These are phyloP conservation scores for Pichia inconspicua DNA, from an alignment of 1,139 yeast species.

Conservation along the genomic window DNA sequence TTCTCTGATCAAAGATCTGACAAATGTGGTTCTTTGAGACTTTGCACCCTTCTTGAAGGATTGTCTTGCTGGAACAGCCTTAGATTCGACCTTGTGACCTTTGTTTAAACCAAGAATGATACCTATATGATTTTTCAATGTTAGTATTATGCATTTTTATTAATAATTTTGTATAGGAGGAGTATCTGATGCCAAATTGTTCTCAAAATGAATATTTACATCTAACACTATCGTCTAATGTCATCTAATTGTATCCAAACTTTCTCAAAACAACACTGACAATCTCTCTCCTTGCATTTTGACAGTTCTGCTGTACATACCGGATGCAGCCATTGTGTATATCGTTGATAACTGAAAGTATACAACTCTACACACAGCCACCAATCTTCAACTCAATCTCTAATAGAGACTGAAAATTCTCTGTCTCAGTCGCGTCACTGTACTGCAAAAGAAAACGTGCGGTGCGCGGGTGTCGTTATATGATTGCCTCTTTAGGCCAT, in stretches of 20 bases:
- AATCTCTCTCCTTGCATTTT: background rate
- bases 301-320: slow-evolving; percentile 34
- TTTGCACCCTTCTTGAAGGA: slow-evolving; percentile 96
- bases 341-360: slow-evolving; percentile 3
- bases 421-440: background rate
- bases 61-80: slow-evolving; percentile 89
- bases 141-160: background rate
- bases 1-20: slow-evolving; percentile 92
- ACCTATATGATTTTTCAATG: slow-evolving; percentile 43
- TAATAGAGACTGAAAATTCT: background rate
- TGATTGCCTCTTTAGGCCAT: background rate
- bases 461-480: slow-evolving; percentile 9
- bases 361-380: background rate
- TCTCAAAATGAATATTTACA: too few species aligned
- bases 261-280: background rate
- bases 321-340: slow-evolving; percentile 52
- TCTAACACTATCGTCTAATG: background rate
- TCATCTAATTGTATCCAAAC: background rate
- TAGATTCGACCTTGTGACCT: slow-evolving; percentile 95
- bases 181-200: too few species aligned
- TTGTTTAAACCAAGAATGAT: slow-evolving; percentile 98
- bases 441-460: background rate
- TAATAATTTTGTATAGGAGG: too few species aligned
- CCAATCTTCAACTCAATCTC: background rate
- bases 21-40: slow-evolving; percentile 93